These are phyloP conservation scores for Colletotrichum sp. DNA, from an alignment of 2,329 filamentous ascomycete species.

Conservation along the genomic window DNA sequence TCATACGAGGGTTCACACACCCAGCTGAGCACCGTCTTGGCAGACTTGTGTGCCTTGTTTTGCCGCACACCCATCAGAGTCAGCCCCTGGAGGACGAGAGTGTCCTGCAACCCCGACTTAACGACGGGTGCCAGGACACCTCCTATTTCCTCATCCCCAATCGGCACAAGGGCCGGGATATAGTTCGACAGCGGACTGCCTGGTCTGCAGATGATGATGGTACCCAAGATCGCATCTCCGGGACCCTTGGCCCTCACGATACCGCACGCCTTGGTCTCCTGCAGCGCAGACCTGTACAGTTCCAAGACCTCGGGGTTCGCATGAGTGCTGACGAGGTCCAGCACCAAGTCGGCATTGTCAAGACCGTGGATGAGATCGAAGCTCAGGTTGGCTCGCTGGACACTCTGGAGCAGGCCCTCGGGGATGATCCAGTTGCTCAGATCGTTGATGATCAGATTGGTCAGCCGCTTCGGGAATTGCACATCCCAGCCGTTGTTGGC, in stretches of 20 bases:
- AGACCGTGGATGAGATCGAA: conserved; percentile 86
- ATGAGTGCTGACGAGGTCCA: conserved; percentile 76
- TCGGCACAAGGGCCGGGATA: conserved; percentile 70
- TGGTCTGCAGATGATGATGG: conserved; percentile 78
- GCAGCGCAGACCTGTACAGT: conserved; percentile 78
- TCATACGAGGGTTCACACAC: conserved; percentile 53
- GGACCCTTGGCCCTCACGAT: conserved; percentile 81
- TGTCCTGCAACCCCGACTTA: conserved; percentile 70
- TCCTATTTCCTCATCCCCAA: conserved; percentile 62
- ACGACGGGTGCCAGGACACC: conserved; percentile 84
- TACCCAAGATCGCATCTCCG: conserved; percentile 74
- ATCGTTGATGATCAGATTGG: conserved; percentile 76
- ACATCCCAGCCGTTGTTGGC: conserved; percentile 88
- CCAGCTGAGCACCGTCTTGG: conserved; percentile 78
- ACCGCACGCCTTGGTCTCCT: conserved; percentile 74
- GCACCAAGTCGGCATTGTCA: conserved; percentile 75
- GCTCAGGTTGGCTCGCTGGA: conserved; percentile 74
- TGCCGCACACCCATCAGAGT: conserved; percentile 82
- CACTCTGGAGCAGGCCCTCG: conserved; percentile 75
- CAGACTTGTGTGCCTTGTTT: conserved; percentile 78
- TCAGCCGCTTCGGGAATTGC: conserved; percentile 58
- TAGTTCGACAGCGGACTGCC: conserved; percentile 71
- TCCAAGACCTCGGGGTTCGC: conserved; percentile 80
- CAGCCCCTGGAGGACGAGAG: conserved; percentile 75
- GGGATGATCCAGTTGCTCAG: conserved; percentile 77